A percentile compares a stretch with the other conserved stretches of the same genome.
These are phyloP conservation scores for Colletotrichum higginsianum DNA, from an alignment of 2,329 filamentous ascomycete genomes.

Conservation along the genomic window DNA sequence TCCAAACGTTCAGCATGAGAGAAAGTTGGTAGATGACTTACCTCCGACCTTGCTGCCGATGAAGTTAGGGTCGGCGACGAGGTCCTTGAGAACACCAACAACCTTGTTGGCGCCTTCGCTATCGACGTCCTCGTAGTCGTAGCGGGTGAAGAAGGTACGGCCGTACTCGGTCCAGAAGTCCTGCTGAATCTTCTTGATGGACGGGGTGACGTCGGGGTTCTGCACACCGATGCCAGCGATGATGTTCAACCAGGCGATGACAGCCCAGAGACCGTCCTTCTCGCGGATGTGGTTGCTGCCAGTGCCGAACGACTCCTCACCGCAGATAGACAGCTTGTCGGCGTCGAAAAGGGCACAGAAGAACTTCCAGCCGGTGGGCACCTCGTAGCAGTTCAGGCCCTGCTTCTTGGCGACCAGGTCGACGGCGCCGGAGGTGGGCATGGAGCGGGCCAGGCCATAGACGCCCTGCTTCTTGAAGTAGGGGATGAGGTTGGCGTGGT, in stretches of 20 bases:
- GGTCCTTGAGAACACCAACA: conserved; percentile 82
- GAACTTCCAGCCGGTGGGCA: conserved; percentile 99
- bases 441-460: conserved; percentile 93
- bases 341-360: conserved; percentile 97
- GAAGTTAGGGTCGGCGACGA: conserved; percentile 82
- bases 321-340: conserved; percentile 97
- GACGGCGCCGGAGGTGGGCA: conserved; percentile 96
- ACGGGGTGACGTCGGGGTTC: conserved; percentile 84
- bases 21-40: conserved; percentile 49
- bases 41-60: conserved; percentile 86
- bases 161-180: conserved; percentile 98
- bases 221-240: conserved; percentile 93
- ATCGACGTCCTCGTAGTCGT: conserved; percentile 98
- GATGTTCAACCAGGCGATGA: conserved; percentile 98
- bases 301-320: conserved; percentile 98
- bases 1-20: background rate
- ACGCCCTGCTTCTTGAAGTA: conserved; percentile 99
- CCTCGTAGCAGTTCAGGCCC: conserved; percentile 92
- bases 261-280: conserved; percentile 98
- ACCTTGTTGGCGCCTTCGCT: conserved; percentile 92
- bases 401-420: conserved; percentile 97
- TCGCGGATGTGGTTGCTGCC: conserved; percentile 99
- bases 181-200: conserved; percentile 95
- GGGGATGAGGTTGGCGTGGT: conserved; percentile 95
- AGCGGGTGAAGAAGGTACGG: conserved; percentile 98